phyloP scores from a whole-genome alignment of 306 rosid species.

The Sicyos baderoa region DNA sequence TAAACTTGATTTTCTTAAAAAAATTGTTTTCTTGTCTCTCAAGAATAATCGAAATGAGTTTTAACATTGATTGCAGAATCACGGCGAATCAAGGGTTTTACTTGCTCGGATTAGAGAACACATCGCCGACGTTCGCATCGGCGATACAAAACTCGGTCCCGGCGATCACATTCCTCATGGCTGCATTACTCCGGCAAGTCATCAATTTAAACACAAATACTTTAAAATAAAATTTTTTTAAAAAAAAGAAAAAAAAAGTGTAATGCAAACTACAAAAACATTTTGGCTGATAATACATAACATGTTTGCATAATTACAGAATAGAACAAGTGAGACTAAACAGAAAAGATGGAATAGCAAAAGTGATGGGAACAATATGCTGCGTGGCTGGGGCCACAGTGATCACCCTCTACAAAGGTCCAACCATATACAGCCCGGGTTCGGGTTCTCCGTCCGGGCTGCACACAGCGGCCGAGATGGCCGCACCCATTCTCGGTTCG shows the following conservation, averaged over 20 bases:
- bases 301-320: conserved; percentile 27
- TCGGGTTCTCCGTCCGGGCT: not conserved
- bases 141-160: conserved; percentile 69
- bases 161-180: conserved; percentile 73
- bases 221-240: no score
- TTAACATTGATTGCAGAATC: conserved; percentile 48
- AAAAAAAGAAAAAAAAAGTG: no score
- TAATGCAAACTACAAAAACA: no score
- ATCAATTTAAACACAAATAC: not conserved
- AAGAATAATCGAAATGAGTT: no score
- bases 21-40: no score
- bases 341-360: conserved; percentile 54
- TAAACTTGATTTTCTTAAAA: no score
- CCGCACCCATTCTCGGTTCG: conserved; percentile 20
- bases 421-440: conserved; percentile 44
- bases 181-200: conserved; percentile 48
- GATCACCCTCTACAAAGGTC: conserved; percentile 67
- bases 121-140: conserved; percentile 68
- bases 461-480: not conserved
- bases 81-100: conserved; percentile 61
- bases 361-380: conserved; percentile 64
- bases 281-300: no score
- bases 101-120: conserved; percentile 54
- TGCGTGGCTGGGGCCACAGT: conserved; percentile 64
- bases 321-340: conserved; percentile 47